A percentile compares a stretch with the other conserved stretches of the same genome.
Conservation (phyloP, 2,329 filamentous ascomycete species). For the Fusarium longipes region DNA sequence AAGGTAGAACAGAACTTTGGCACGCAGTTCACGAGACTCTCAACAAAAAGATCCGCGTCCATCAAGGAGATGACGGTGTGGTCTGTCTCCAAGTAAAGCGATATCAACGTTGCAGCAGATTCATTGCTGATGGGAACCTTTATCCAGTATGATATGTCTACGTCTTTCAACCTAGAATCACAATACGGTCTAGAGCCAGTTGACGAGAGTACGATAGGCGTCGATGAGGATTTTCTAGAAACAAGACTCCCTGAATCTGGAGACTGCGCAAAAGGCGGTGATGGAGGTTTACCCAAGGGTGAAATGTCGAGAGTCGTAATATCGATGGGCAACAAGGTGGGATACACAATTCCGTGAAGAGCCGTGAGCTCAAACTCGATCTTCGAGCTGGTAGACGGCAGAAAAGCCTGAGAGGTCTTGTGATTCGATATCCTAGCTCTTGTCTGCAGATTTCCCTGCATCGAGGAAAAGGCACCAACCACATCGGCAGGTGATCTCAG, state of each 20-base stretch:
- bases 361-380: conserved; percentile 14
- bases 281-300: background rate
- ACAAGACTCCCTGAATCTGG: background rate
- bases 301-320: background rate
- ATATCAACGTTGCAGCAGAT: background rate
- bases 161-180: background rate
- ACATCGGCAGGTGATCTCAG: background rate
- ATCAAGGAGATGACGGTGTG: conserved; percentile 5
- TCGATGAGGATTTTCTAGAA: background rate
- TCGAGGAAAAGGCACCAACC: background rate
- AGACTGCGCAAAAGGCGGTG: background rate
- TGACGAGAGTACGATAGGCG: background rate
- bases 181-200: background rate
- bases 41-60: background rate
- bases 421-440: background rate
- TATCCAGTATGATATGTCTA: conserved; percentile 9
- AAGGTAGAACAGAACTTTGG: conserved; percentile 1
- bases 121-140: conserved; percentile 6
- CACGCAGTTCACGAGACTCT: background rate
- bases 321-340: conserved; percentile 6
- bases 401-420: background rate
- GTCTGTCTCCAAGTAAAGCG: conserved; percentile 4
- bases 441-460: background rate
- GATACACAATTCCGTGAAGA: background rate
- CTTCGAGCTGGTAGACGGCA: background rate